A percentile compares a stretch with the other conserved stretches of the same genome.
These are phyloP conservation scores for Beverwykella pulmonaria DNA, from an alignment of 495 filamentous ascomycete species.

Conservation along the genomic window DNA sequence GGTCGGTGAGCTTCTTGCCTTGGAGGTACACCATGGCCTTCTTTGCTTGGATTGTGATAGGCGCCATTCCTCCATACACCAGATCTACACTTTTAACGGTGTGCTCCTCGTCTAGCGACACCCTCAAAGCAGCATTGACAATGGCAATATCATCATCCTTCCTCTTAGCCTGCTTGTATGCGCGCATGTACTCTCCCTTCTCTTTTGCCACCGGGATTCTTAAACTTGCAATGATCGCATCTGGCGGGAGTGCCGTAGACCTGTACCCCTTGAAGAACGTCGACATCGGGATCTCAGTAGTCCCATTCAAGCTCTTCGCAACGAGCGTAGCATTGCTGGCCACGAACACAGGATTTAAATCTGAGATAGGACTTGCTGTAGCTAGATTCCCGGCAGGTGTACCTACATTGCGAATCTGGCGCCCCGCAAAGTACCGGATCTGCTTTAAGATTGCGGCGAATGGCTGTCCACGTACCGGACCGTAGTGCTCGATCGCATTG, in stretches of 20 bases:
- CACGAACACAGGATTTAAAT: conserved; percentile 93
- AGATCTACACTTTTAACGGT: conserved; percentile 71
- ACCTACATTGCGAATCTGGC: conserved; percentile 95
- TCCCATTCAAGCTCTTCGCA: conserved; percentile 70
- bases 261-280: conserved; percentile 93
- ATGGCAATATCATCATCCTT: conserved; percentile 98
- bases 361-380: conserved; percentile 93
- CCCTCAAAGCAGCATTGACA: conserved; percentile 79
- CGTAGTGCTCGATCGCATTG: conserved; percentile 80
- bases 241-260: conserved; percentile 74
- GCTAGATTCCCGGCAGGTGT: conserved; percentile 94
- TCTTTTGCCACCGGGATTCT: conserved; percentile 74
- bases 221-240: conserved; percentile 83
- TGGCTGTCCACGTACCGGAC: conserved; percentile 67
- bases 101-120: conserved; percentile 66
- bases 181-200: conserved; percentile 69
- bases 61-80: conserved; percentile 90
- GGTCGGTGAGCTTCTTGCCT: conserved; percentile 79
- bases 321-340: conserved; percentile 80
- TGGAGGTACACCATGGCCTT: conserved; percentile 68
- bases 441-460: conserved; percentile 77
- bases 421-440: conserved; percentile 87
- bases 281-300: conserved; percentile 84
- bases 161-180: conserved; percentile 93
- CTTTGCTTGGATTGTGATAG: conserved; percentile 81